phyloP scores from a whole-genome alignment of 129 eudicot species.

The Flaveria ramosissima region DNA sequence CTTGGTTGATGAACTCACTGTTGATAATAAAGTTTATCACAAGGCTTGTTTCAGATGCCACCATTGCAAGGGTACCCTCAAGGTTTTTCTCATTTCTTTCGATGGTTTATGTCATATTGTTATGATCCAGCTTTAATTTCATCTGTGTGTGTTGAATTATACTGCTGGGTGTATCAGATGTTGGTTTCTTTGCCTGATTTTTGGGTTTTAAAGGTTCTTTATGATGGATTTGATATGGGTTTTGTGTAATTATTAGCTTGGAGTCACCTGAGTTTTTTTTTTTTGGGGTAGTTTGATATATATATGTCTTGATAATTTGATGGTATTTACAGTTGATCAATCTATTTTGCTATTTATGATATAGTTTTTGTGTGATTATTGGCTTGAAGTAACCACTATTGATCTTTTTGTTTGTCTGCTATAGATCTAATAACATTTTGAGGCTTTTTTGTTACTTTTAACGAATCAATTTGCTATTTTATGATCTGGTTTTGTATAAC shows the following conservation, averaged over 20 bases:
- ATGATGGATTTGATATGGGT: slow-evolving; percentile 18
- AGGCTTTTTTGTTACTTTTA: not conserved
- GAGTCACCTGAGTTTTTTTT: not conserved
- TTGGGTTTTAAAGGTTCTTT: not conserved
- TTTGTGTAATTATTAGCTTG: slow-evolving; percentile 14
- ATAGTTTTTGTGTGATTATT: slow-evolving; percentile 18
- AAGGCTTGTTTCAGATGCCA: slow-evolving; percentile 95
- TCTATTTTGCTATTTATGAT: slow-evolving; percentile 17
- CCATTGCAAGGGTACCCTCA: slow-evolving; percentile 97
- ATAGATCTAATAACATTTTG: not conserved
- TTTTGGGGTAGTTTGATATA: not conserved
- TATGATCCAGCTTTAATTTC: slow-evolving; percentile 17
- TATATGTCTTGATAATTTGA: slow-evolving; percentile 1
- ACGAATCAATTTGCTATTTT: not conserved
- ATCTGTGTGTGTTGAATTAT: slow-evolving; percentile 13
- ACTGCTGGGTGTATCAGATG: not conserved
- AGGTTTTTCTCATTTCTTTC: slow-evolving; percentile 48
- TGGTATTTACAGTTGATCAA: not conserved
- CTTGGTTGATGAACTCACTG: slow-evolving; percentile 87
- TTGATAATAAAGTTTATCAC: slow-evolving; percentile 81
- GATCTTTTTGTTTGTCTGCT: slow-evolving; percentile 6
- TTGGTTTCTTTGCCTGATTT: slow-evolving; percentile 7
- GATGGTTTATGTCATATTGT: not conserved
- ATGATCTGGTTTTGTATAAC: slow-evolving; percentile 15
- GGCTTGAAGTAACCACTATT: slow-evolving; percentile 5